Base-by-base conservation (phyloP, 2,329 filamentous ascomycete species). In the Stachybotrys elegans region DNA sequence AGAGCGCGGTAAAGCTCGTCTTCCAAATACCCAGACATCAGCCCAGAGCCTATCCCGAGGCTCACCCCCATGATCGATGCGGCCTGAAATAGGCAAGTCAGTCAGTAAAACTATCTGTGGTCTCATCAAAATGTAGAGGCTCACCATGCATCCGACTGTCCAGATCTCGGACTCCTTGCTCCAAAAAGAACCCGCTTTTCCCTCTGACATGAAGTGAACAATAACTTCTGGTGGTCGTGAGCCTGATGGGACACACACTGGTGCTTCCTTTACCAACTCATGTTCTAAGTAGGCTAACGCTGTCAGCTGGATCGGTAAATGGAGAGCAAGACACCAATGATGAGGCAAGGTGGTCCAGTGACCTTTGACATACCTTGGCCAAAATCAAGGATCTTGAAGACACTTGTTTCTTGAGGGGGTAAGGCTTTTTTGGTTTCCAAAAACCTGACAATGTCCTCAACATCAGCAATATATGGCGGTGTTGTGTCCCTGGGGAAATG, bases 121-220 rank as follows among this genome's bases (percentile, higher is more conserved):
- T 29, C 9, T 29, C 9, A 29, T 8, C 25, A 29, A 29, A 8
- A 29, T 14, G 14, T 8, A 9, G 25, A 14, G 14, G 14, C 25
- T 29, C 14, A 29, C 25, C 14, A 29, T 36, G 34, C 14, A 36
- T 8, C 34, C 17, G 39, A 41, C 17, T 6, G 39, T 23, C 39
- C 39, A 41, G 16, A 41, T 41, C 12, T 41, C 39, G 4, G 39
- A 21, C 22, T 22, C 21, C 20, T 41, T n/a, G 22, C 39, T 41
- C 39, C 39, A 41, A 19, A 16, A 25, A 27, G 39, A 41, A 9
- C 39, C 39, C 14, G 19, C 27, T 41, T 25, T 41, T 12, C 39
- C 39, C 9, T 41, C 2, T 13, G 13, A 41, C n/a, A 20, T 6
- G 6, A 20, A 12, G 9, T 20, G 20, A 7, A 39, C 9, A 9